phyloP scores from a whole-genome alignment of 345 rosid genomes.

The Barbarea vulgaris region DNA sequence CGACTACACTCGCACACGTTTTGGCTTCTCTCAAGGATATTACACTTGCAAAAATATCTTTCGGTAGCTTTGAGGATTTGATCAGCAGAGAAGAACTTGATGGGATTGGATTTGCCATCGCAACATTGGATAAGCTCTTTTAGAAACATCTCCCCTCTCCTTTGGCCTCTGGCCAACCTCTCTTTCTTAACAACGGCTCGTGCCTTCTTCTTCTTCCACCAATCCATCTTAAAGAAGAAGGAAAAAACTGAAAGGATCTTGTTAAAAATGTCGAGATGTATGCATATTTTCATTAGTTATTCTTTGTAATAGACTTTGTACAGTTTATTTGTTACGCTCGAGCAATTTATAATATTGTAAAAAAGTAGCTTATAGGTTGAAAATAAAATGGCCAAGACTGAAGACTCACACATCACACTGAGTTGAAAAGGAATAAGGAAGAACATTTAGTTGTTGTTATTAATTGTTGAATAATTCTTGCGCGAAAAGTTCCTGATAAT shows the following conservation, averaged over 20 bases:
- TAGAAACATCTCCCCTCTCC: conserved; percentile 3
- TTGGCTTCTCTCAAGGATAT: conserved; percentile 2
- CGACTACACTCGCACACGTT: conserved; percentile 22
- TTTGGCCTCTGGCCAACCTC: background rate
- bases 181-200: background rate
- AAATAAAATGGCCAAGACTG: too few relatives aligned
- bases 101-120: conserved; percentile 18
- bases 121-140: conserved; percentile 18
- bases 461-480: too few relatives aligned
- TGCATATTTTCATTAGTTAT: background rate
- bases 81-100: conserved; percentile 15
- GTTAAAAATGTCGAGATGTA: too few relatives aligned
- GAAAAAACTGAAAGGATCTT: background rate
- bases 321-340: too few relatives aligned
- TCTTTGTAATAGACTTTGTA: too few relatives aligned
- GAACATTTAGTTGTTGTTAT: too few relatives aligned
- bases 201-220: conserved; percentile 25
- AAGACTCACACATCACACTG: too few relatives aligned
- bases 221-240: conserved; percentile 5
- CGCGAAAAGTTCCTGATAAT: too few relatives aligned
- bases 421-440: too few relatives aligned
- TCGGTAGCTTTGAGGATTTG: conserved; percentile 21
- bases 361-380: too few relatives aligned
- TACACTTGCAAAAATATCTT: conserved; percentile 6
- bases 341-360: too few relatives aligned